phyloP scores from a whole-genome alignment of 805 yeast species.

The Candida golubevii region DNA sequence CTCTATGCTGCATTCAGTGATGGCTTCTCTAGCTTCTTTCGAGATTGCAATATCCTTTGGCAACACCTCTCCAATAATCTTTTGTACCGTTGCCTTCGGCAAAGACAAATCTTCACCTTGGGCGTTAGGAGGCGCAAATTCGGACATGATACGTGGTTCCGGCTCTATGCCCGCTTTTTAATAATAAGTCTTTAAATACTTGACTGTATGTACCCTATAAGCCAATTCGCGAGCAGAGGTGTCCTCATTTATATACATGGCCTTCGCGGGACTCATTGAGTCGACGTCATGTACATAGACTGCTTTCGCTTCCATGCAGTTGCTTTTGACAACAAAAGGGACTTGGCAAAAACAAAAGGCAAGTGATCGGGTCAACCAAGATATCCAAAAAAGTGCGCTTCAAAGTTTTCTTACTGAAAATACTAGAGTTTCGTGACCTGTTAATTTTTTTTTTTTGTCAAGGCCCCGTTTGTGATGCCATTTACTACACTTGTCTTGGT shows the following conservation, averaged over 20 bases:
- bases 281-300: constrained; percentile 5
- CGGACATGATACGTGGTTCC: constrained; percentile 28
- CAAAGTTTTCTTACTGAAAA: too few species aligned
- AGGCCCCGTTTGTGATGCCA: too few species aligned
- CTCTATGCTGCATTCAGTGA: constrained; percentile 94
- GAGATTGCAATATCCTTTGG: constrained; percentile 86
- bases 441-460: too few species aligned
- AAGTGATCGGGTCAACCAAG: too few species aligned
- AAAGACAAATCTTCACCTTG: constrained; percentile 38
- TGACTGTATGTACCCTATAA: too few species aligned
- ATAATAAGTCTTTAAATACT: too few species aligned
- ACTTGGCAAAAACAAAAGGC: too few species aligned
- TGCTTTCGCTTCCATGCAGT: constrained; percentile 4
- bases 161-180: too few species aligned
- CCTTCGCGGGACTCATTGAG: constrained; percentile 8
- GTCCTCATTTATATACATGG: constrained; percentile 8
- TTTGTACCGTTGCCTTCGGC: constrained; percentile 87
- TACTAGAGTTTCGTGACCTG: too few species aligned
- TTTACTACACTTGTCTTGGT: too few species aligned
- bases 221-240: constrained; percentile 7
- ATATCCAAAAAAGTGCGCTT: too few species aligned
- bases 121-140: constrained; percentile 29
- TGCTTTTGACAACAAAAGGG: neutral
- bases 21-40: constrained; percentile 90
- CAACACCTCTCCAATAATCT: constrained; percentile 83